These are phyloP conservation scores for Jackrogersella multiformis DNA, from an alignment of 495 filamentous ascomycete genomes.

Conservation along the genomic window DNA sequence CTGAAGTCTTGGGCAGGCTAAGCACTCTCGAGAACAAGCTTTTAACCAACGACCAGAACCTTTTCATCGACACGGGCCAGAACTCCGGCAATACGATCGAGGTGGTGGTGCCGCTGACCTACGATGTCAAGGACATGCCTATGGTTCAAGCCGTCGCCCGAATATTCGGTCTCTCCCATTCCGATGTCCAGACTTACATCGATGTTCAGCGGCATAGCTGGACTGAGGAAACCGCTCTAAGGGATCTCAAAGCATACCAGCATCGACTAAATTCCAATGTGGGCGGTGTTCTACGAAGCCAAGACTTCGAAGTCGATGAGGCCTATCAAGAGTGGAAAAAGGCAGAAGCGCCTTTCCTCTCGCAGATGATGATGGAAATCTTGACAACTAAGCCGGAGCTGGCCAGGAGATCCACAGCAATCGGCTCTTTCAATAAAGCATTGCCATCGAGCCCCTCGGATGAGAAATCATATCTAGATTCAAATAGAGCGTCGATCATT, in stretches of 20 bases:
- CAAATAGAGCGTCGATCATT: conserved; percentile 61
- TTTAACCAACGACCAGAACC: conserved; percentile 91
- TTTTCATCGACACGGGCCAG: conserved; percentile 66
- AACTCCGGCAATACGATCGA: conserved; percentile 71
- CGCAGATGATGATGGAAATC: conserved; percentile 91
- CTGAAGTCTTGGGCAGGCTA: conserved; percentile 82
- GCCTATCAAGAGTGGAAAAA: conserved; percentile 91
- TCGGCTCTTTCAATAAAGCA: conserved; percentile 53
- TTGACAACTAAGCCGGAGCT: conserved; percentile 87
- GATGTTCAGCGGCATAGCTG: conserved; percentile 79
- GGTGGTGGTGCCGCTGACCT: conserved; percentile 80
- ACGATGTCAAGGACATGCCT: conserved; percentile 96
- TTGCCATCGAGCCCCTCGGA: conserved; percentile 54
- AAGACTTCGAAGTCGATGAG: conserved; percentile 92
- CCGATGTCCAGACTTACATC: conserved; percentile 84
- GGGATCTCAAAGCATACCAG: conserved; percentile 93
- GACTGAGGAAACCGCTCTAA: conserved; percentile 90
- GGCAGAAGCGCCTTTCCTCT: conserved; percentile 80
- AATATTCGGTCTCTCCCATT: conserved; percentile 80
- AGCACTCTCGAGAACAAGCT: conserved; percentile 90
- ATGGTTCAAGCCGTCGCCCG: conserved; percentile 85
- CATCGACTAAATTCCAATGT: conserved; percentile 81
- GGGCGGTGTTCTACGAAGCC: conserved; percentile 75
- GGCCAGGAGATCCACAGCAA: conserved; percentile 63
- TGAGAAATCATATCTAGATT: conserved; percentile 66